These are phyloP conservation scores for Bipolaris cookei DNA, from an alignment of 2,329 filamentous ascomycete species.

Conservation along the genomic window DNA sequence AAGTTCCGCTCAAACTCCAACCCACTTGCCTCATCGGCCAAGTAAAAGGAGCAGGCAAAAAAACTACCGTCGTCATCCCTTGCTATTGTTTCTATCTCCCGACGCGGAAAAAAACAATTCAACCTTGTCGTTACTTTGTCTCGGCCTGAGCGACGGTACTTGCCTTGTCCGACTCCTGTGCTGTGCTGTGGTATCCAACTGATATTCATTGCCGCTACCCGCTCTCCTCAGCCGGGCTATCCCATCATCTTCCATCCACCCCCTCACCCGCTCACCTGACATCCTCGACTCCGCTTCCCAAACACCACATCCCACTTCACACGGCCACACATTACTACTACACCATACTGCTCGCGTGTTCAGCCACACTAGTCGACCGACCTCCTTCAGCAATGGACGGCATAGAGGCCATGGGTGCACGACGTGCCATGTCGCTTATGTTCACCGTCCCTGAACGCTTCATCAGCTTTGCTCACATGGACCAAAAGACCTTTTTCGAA, in stretches of 20 bases:
- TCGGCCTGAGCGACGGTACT: neutral
- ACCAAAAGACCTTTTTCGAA: slow-evolving; percentile 48
- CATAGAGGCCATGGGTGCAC: slow-evolving; percentile 35
- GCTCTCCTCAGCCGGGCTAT: slow-evolving; percentile 8
- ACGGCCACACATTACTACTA: slow-evolving; percentile 1
- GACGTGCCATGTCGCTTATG: slow-evolving; percentile 40
- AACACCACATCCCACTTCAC: neutral
- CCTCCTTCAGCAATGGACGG: slow-evolving; percentile 18
- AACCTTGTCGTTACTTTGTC: neutral
- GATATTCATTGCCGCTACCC: slow-evolving; percentile 8
- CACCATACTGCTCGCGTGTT: neutral
- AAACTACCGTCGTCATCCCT: neutral
- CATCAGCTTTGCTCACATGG: slow-evolving; percentile 48
- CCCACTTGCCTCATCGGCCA: neutral
- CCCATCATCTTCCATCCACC: slow-evolving; percentile 4
- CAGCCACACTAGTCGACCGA: neutral
- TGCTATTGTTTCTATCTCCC: neutral
- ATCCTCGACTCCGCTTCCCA: slow-evolving; percentile 18
- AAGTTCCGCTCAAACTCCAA: neutral
- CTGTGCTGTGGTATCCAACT: neutral
- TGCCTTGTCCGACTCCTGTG: neutral
- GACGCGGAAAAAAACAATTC: neutral
- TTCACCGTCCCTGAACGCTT: slow-evolving; percentile 47
- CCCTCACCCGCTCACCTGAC: slow-evolving; percentile 14
- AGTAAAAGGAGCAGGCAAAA: neutral